These are phyloP conservation scores for Hypholoma sublateritium DNA, from an alignment of 768 basidiomycete species.

Conservation along the genomic window DNA sequence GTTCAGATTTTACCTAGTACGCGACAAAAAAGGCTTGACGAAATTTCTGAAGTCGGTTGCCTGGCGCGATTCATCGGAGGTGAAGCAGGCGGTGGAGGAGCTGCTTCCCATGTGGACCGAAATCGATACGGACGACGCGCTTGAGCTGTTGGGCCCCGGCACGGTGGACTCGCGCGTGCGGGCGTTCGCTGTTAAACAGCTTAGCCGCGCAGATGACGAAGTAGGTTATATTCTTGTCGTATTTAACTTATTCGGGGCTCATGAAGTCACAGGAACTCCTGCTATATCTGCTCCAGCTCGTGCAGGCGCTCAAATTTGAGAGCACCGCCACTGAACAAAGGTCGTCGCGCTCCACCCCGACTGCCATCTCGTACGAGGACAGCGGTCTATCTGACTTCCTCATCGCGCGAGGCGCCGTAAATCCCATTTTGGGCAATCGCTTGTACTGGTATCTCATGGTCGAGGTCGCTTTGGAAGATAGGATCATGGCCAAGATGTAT, in stretches of 20 bases:
- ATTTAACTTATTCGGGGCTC: neutral
- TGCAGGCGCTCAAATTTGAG: slow-evolving; percentile 98
- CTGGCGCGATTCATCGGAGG: slow-evolving; percentile 95
- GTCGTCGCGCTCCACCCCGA: slow-evolving; percentile 69
- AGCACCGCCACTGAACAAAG: slow-evolving; percentile 75
- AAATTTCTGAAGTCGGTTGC: slow-evolving; percentile 98
- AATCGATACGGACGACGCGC: slow-evolving; percentile 93
- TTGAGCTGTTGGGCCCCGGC: slow-evolving; percentile 89
- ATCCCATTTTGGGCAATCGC: slow-evolving; percentile 84
- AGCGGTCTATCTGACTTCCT: slow-evolving; percentile 93
- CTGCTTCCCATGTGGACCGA: slow-evolving; percentile 95
- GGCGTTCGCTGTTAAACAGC: slow-evolving; percentile 90
- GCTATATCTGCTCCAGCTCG: slow-evolving; percentile 91
- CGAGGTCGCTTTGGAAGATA: slow-evolving; percentile 87
- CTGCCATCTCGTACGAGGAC: slow-evolving; percentile 83
- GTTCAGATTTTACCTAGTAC: slow-evolving; percentile 94
- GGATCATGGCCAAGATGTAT: slow-evolving; percentile 89
- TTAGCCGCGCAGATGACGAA: slow-evolving; percentile 92
- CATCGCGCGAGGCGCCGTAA: slow-evolving; percentile 79
- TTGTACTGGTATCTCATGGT: slow-evolving; percentile 99
- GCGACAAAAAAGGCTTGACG: slow-evolving; percentile 91
- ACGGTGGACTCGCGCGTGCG: slow-evolving; percentile 90
- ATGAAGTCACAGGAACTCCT: slow-evolving; percentile 70
- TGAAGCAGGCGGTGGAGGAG: slow-evolving; percentile 97
- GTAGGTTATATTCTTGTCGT: slow-evolving; percentile 40